Percentiles rank a stretch among this genome's conserved stretches.
Evolutionary conservation across 371 early-diverging fungal species (phyloP).

Genomic region (Sporodiniella umbellata): DNA sequence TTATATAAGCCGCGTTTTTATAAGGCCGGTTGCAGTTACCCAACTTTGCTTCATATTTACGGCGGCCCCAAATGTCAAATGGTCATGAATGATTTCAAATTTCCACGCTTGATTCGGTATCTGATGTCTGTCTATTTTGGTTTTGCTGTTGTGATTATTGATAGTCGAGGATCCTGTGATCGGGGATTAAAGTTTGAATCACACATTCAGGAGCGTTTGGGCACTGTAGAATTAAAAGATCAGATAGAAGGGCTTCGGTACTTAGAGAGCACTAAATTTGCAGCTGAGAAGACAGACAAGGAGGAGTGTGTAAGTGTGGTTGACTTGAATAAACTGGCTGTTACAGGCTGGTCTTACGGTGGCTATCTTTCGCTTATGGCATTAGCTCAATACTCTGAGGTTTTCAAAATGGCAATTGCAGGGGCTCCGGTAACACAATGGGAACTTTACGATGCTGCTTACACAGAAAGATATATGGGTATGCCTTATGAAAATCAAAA

Average conservation of each 20-base stretch:
- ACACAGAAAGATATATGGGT: conserved; percentile 81
- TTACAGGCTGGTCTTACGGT: conserved; percentile 75
- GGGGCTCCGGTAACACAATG: conserved; percentile 80
- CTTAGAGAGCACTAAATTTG: conserved; percentile 46
- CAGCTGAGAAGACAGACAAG: conserved; percentile 27
- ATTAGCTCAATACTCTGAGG: conserved; percentile 57
- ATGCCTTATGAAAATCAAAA: conserved; percentile 46
- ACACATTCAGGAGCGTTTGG: conserved; percentile 49
- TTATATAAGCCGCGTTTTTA: conserved; percentile 60
- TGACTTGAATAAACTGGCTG: conserved; percentile 60
- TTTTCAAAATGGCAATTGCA: conserved; percentile 69
- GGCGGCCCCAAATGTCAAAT: conserved; percentile 67
- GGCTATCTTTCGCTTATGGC: conserved; percentile 77
- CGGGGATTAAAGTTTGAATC: conserved; percentile 71
- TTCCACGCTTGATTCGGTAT: conserved; percentile 61
- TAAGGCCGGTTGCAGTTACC: conserved; percentile 47
- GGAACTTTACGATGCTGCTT: conserved; percentile 75
- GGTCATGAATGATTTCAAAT: conserved; percentile 71
- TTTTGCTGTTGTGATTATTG: conserved; percentile 71
- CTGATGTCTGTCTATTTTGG: conserved; percentile 64
- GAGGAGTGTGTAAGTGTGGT: conserved; percentile 31
- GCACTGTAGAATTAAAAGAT: conserved; percentile 67
- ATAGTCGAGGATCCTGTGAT: conserved; percentile 72
- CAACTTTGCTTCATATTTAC: conserved; percentile 58
- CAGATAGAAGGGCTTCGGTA: conserved; percentile 65